Base-by-base conservation (phyloP, 768 basidiomycete genomes). In the Serendipita sp. region DNA sequence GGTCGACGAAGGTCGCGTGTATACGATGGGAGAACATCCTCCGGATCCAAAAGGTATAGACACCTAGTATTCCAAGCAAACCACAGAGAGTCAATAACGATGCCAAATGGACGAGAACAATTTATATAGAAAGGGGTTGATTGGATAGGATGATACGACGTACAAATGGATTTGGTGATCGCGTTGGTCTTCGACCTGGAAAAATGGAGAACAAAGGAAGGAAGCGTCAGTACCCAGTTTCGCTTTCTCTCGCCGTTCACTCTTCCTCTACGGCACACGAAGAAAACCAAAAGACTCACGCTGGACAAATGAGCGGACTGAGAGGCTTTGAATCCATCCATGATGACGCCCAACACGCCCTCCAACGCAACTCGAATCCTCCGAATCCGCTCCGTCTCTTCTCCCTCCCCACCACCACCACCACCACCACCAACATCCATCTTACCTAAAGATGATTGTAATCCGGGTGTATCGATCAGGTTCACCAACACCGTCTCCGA, bases 401-500 rank as follows among this genome's bases (percentile, higher is more conserved):
- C 7, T 38, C 14, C 38, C 14, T 38, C 38, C 38, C 38, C 14
- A 38, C 14, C 34, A 2, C 34, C 34, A 38, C 14, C 38, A 0
- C 38, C 1, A 14, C 14, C 38, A 38, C 45, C 26, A n/a, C n/a
- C 26, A 48, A 1, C 1, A 9, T 28, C 3, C 7, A 1, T 9
- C 7, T n/a, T 9, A 20, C n/a, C 9, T 9, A n/a, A 3, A 48
- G 2, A 28, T 1, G 26, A 31, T 58, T 58, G 53, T 33, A 58
- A 58, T 30, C 53, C 53, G 20, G 53, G 53, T 24, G 53, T 58
- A 26, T 58, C 53, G 53, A 58, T 58, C 24, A 58, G 3, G 11
- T 24, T 24, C 11, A 58, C 24, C 24, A 58, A 20, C 26, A 20
- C 20, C 5, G 17, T n/a, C 45, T 48, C 26, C n/a, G 45, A 20